These are phyloP conservation scores for Macrocybe gigantea DNA, from an alignment of 768 basidiomycete species.

Conservation along the genomic window DNA sequence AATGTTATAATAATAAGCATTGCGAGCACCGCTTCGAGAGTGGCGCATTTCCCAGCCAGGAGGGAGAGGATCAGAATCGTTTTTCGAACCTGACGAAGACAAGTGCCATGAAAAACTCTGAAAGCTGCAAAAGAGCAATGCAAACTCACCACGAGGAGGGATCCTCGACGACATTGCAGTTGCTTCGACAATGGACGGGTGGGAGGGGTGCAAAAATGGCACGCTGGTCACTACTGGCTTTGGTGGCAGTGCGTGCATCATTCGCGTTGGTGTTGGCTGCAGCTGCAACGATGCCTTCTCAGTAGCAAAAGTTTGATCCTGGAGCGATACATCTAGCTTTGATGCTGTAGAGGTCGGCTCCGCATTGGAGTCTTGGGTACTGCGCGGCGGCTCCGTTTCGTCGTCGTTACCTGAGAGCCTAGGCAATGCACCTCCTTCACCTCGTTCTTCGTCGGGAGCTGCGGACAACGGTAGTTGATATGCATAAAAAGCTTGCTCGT, in stretches of 20 bases:
- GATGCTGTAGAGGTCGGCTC: neutral
- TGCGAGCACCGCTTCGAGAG: constrained; percentile 40
- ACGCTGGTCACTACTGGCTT: constrained; percentile 52
- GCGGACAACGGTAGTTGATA: constrained; percentile 15
- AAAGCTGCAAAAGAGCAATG: constrained; percentile 4
- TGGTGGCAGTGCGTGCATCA: constrained; percentile 65
- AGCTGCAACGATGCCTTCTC: constrained; percentile 15
- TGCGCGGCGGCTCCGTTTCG: neutral
- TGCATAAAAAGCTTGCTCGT: constrained; percentile 49
- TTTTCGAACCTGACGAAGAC: constrained; percentile 14
- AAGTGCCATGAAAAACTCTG: constrained; percentile 19
- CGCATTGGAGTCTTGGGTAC: neutral
- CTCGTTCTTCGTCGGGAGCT: no score
- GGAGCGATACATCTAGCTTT: neutral
- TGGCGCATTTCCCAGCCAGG: constrained; percentile 56
- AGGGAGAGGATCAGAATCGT: constrained; percentile 34
- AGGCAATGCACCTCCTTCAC: neutral
- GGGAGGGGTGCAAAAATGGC: constrained; percentile 49
- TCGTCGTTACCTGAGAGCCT: neutral
- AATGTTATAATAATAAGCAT: constrained; percentile 52
- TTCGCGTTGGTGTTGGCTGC: constrained; percentile 24
- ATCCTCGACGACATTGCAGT: constrained; percentile 51
- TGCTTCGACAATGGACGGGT: constrained; percentile 54
- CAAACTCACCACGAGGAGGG: constrained; percentile 31
- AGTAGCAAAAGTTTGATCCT: constrained; percentile 14